Percentiles rank a stretch among this genome's conserved stretches.
These are phyloP conservation scores for Metschnikowia lochheadii DNA, from an alignment of 805 yeast genomes.

Conservation along the genomic window DNA sequence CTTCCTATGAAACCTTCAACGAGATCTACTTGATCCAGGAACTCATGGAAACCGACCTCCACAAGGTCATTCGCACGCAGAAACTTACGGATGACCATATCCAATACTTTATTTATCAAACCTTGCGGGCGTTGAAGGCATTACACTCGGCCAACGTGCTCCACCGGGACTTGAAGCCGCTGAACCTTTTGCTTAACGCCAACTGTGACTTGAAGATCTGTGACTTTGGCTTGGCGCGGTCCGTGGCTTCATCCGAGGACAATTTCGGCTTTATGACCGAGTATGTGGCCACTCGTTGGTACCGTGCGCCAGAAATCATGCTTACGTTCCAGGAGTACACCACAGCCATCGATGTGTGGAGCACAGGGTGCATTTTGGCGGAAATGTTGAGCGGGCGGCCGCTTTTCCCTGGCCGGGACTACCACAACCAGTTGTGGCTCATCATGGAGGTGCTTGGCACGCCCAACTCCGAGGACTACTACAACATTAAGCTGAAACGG, in stretches of 20 bases:
- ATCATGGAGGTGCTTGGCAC: constrained; percentile 86
- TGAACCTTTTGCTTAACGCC: constrained; percentile 78
- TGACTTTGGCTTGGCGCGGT: constrained; percentile 87
- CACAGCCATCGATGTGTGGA: constrained; percentile 94
- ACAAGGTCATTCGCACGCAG: constrained; percentile 78
- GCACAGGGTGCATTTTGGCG: constrained; percentile 92
- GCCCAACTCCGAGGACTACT: constrained; percentile 75
- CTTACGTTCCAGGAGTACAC: constrained; percentile 89
- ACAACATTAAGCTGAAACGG: constrained; percentile 68
- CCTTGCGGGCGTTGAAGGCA: constrained; percentile 83
- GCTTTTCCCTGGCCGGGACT: constrained; percentile 90
- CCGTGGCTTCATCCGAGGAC: constrained; percentile 58
- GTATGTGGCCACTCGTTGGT: constrained; percentile 97
- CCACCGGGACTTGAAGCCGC: constrained; percentile 90
- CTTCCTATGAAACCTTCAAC: constrained; percentile 65
- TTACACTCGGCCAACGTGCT: constrained; percentile 91
- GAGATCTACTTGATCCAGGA: constrained; percentile 90
- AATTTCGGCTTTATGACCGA: constrained; percentile 87
- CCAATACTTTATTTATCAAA: constrained; percentile 90
- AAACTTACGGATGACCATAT: constrained; percentile 85
- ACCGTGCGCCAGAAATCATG: constrained; percentile 97
- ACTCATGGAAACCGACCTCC: constrained; percentile 83
- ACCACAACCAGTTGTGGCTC: constrained; percentile 82
- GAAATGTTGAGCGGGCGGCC: constrained; percentile 86
- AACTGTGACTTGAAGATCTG: constrained; percentile 93